Percentiles rank a stretch among this genome's conserved stretches.
phyloP scores from a whole-genome alignment of 1,139 yeast species.

The Meyerozyma carpophila region DNA sequence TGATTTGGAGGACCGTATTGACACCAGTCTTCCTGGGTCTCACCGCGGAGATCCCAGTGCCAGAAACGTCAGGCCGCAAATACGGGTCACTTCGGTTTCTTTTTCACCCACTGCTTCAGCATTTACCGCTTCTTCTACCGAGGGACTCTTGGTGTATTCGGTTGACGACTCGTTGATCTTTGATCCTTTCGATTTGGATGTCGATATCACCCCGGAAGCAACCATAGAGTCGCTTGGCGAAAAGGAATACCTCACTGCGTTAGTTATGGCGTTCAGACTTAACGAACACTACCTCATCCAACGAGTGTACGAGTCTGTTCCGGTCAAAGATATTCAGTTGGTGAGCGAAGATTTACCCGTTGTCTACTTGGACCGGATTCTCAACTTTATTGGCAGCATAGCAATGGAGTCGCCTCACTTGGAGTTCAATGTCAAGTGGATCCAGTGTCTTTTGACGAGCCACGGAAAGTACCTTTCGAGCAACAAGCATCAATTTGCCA shows the following conservation, averaged over 20 bases:
- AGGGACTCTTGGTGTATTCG: slow-evolving; percentile 80
- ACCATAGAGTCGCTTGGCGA: slow-evolving; percentile 58
- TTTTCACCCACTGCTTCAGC: slow-evolving; percentile 90
- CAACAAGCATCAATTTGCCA: slow-evolving; percentile 60
- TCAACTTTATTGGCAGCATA: slow-evolving; percentile 68
- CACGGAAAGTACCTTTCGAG: slow-evolving; percentile 75
- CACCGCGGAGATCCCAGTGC: slow-evolving; percentile 81
- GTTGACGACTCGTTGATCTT: slow-evolving; percentile 71
- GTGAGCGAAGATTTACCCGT: slow-evolving; percentile 66
- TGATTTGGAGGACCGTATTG: slow-evolving; percentile 79
- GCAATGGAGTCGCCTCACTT: slow-evolving; percentile 67
- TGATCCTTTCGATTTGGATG: slow-evolving; percentile 93
- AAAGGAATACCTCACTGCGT: slow-evolving; percentile 70
- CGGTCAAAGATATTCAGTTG: slow-evolving; percentile 63
- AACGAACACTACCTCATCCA: slow-evolving; percentile 76
- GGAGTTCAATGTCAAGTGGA: slow-evolving; percentile 82
- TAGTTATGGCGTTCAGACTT: slow-evolving; percentile 90
- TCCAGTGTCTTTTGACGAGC: slow-evolving; percentile 55
- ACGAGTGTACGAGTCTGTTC: slow-evolving; percentile 70
- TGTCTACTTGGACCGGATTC: slow-evolving; percentile 65
- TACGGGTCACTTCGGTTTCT: slow-evolving; percentile 68
- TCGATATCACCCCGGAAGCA: slow-evolving; percentile 83
- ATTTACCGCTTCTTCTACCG: slow-evolving; percentile 95
- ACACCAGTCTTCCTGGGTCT: slow-evolving; percentile 80
- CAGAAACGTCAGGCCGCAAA: slow-evolving; percentile 71